Percentiles rank a stretch among this genome's conserved stretches.
Conservation (phyloP, 768 basidiomycete genomes). For the Coprinellus micaceus region DNA sequence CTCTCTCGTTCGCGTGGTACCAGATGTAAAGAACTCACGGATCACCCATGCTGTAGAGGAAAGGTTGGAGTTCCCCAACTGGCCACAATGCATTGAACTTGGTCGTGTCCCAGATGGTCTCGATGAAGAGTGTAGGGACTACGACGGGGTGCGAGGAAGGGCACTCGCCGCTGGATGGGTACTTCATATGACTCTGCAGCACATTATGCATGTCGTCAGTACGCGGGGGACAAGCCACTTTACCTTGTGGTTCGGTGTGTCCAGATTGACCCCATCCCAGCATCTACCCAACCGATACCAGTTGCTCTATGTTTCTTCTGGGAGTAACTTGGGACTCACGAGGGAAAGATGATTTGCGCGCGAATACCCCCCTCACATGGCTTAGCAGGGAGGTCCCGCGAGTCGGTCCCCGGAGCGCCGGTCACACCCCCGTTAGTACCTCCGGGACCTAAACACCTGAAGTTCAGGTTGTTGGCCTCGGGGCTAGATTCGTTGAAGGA, state of each 20-base stretch:
- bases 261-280: constrained; percentile 1
- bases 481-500: background rate
- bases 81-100: constrained; percentile 7
- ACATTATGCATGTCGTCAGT: too few relatives aligned
- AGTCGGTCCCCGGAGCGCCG: background rate
- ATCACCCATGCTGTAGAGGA: constrained; percentile 6
- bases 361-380: background rate
- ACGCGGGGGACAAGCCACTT: background rate
- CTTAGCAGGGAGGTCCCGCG: background rate
- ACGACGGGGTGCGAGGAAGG: constrained; percentile 4
- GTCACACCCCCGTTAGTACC: background rate
- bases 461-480: background rate
- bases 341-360: background rate
- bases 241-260: background rate
- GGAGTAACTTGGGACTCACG: background rate
- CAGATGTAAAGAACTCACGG: background rate
- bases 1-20: too few relatives aligned
- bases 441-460: background rate
- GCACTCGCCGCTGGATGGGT: background rate
- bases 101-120: constrained; percentile 7
- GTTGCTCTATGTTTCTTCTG: background rate
- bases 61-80: background rate
- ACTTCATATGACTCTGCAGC: constrained; percentile 5
- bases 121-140: constrained; percentile 7
- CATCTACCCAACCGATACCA: background rate